phyloP scores from a whole-genome alignment of 129 eudicot species.

The Erigeron canadensis region DNA sequence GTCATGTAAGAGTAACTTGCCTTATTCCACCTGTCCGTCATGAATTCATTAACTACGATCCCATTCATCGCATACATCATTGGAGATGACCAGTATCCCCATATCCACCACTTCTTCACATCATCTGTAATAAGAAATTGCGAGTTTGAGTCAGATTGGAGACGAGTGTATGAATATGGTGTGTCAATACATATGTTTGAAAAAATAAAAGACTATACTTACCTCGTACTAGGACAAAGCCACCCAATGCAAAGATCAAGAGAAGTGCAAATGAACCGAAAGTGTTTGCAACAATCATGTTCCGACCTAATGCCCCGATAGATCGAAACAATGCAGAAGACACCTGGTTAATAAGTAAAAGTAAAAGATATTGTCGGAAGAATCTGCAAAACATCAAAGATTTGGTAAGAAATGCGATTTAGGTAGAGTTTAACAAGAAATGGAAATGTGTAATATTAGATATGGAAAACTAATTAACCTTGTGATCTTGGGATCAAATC shows the following conservation, averaged over 20 bases:
- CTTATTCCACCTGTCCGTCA: slow-evolving; percentile 44
- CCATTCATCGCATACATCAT: slow-evolving; percentile 66
- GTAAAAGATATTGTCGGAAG: slow-evolving; percentile 47
- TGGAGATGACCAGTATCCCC: slow-evolving; percentile 70
- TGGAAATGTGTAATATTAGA: background rate
- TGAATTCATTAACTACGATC: slow-evolving; percentile 54
- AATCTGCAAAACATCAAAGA: slow-evolving; percentile 35
- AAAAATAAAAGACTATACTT: background rate
- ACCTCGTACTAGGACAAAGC: slow-evolving; percentile 42
- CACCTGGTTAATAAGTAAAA: slow-evolving; percentile 49
- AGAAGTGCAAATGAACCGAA: slow-evolving; percentile 33
- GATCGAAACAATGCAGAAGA: slow-evolving; percentile 57
- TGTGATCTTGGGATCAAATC: slow-evolving; percentile 61
- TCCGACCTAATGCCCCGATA: slow-evolving; percentile 56
- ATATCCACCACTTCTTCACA: slow-evolving; percentile 50
- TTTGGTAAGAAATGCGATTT: background rate
- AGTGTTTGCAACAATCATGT: slow-evolving; percentile 58
- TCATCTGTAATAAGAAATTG: slow-evolving; percentile 33
- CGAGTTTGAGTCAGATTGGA: no score
- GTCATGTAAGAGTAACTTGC: slow-evolving; percentile 32
- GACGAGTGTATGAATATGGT: background rate
- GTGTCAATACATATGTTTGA: background rate
- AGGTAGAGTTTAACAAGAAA: background rate
- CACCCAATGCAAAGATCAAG: slow-evolving; percentile 51
- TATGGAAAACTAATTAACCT: background rate